phyloP scores from a whole-genome alignment of 2,329 filamentous ascomycete genomes.

The Emergomyces orientalis region DNA sequence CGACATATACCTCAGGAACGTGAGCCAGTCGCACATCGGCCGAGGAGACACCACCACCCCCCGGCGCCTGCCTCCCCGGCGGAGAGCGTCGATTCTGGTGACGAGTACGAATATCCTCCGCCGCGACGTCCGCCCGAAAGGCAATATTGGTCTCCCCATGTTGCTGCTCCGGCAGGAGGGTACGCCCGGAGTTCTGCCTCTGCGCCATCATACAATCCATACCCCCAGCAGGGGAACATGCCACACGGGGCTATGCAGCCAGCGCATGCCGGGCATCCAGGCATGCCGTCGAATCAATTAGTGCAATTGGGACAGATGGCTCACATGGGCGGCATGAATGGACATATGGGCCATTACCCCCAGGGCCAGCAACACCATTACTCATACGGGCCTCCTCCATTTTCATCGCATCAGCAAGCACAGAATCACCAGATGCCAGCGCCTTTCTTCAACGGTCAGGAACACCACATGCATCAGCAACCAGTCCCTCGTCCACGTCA shows the following conservation, averaged over 20 bases:
- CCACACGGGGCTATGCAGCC: conserved; percentile 12
- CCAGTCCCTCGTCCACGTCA: conserved; percentile 5
- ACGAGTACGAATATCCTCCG: conserved; percentile 27
- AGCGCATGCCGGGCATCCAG: conserved; percentile 21
- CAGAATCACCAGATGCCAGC: conserved; percentile 9
- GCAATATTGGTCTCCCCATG: conserved; percentile 26
- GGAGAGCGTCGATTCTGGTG: conserved; percentile 8
- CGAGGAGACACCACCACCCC: conserved; percentile 34
- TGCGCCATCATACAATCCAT: conserved; percentile 30
- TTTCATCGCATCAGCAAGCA: conserved; percentile 8
- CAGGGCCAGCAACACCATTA: conserved; percentile 12
- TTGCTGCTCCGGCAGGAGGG: conserved; percentile 20
- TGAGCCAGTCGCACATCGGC: conserved; percentile 29
- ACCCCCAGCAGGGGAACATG: conserved; percentile 21
- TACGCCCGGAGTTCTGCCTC: conserved; percentile 36
- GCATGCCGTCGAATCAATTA: conserved; percentile 17
- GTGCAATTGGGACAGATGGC: conserved; percentile 13
- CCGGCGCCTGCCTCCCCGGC: conserved; percentile 21
- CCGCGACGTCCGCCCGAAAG: conserved; percentile 29
- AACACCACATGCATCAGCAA: conserved; percentile 9
- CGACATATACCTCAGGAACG: conserved; percentile 32
- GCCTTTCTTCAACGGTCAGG: conserved; percentile 13
- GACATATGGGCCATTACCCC: conserved; percentile 9
- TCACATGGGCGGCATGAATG: conserved; percentile 7
- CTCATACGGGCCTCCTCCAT: conserved; percentile 13